Conservation (phyloP, 306 rosid genomes). For the Quercus aquifolioides region DNA sequence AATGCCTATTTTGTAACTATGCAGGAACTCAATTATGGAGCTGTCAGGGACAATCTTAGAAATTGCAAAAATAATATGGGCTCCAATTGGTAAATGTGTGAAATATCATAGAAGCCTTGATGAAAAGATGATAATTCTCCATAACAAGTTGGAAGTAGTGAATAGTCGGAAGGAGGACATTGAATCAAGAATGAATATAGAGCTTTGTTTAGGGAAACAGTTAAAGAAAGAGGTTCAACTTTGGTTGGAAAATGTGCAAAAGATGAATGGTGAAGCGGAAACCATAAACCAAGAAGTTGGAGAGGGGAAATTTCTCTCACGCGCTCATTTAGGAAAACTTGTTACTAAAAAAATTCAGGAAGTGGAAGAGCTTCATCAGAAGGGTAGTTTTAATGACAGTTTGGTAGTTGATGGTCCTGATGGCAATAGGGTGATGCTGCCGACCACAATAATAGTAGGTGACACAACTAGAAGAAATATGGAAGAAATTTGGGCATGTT, state of each 20-base stretch:
- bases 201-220: not conserved
- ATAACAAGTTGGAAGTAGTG: not conserved
- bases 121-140: not conserved
- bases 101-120: not conserved
- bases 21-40: not conserved
- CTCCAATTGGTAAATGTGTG: not conserved
- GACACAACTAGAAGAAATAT: too few relatives aligned
- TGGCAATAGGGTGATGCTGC: not conserved
- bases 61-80: not conserved
- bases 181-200: not conserved
- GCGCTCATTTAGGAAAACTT: not conserved
- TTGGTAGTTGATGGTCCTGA: constrained; percentile 10
- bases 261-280: not conserved
- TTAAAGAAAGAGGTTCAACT: not conserved
- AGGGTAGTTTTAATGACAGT: not conserved
- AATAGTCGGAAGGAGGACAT: constrained; percentile 5
- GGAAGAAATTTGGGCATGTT: too few relatives aligned
- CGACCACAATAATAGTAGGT: not conserved
- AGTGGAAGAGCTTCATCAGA: not conserved
- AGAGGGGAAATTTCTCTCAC: not conserved
- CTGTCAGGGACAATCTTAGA: not conserved
- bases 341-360: not conserved
- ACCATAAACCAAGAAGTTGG: not conserved
- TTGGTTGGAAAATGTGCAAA: constrained; percentile 1
- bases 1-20: too few relatives aligned